Evolutionary conservation across 768 basidiomycete species (phyloP).

Genomic region (Agaricus blazei): DNA sequence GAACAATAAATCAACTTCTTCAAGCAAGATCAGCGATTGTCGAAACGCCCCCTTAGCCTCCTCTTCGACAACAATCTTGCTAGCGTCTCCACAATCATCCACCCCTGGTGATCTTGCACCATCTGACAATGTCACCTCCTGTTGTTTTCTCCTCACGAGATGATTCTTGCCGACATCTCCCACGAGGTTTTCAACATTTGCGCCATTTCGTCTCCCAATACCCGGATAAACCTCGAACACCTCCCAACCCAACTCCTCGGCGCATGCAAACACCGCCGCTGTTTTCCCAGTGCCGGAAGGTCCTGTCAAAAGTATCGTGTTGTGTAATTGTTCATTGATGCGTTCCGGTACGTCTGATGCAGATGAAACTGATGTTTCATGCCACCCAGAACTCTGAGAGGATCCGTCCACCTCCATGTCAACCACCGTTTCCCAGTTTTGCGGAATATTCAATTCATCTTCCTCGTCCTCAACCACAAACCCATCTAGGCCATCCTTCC

Average conservation of each 20-base stretch:
- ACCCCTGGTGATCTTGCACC: slow-evolving; percentile 1
- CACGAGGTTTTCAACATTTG: slow-evolving; percentile 71
- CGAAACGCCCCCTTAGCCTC: slow-evolving; percentile 32
- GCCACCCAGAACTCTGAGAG: slow-evolving; percentile 9
- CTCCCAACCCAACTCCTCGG: slow-evolving; percentile 91
- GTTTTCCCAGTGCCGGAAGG: slow-evolving; percentile 89
- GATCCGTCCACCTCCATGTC: slow-evolving; percentile 12
- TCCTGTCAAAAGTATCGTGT: slow-evolving; percentile 82
- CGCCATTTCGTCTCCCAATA: slow-evolving; percentile 81
- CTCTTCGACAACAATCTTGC: slow-evolving; percentile 6
- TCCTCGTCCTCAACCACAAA: slow-evolving; percentile 51
- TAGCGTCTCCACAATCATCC: background rate
- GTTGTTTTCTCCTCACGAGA: slow-evolving; percentile 41
- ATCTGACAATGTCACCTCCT: slow-evolving; percentile 3
- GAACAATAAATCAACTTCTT: slow-evolving; percentile 94
- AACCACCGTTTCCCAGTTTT: slow-evolving; percentile 11
- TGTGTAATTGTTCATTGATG: slow-evolving; percentile 52
- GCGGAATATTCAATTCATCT: slow-evolving; percentile 30
- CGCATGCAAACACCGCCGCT: slow-evolving; percentile 88
- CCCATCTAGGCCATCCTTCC: slow-evolving; percentile 46
- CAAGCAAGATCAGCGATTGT: slow-evolving; percentile 87
- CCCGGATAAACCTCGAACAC: slow-evolving; percentile 97
- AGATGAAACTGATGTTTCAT: background rate
- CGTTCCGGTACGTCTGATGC: slow-evolving; percentile 12
- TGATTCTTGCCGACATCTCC: slow-evolving; percentile 96